Evolutionary conservation across 352 stramenopile species (phyloP).

Genomic region (Phytophthora brassicae): DNA sequence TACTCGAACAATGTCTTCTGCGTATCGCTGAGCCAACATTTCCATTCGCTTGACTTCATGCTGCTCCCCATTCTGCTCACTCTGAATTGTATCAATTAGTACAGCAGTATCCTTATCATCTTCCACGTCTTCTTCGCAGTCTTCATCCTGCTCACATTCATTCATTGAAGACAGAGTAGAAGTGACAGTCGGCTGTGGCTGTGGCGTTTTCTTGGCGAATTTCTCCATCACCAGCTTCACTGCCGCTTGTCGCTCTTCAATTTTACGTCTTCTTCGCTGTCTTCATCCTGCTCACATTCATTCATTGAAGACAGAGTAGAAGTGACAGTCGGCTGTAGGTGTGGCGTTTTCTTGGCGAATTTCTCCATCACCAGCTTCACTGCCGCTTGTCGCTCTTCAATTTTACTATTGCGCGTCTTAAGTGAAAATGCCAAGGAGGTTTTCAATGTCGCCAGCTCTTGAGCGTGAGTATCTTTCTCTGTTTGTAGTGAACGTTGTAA

Average conservation of each 20-base stretch:
- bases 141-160: slow-evolving; percentile 9
- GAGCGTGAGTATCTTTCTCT: slow-evolving; percentile 43
- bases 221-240: slow-evolving; percentile 53
- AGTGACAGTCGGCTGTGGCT: background rate
- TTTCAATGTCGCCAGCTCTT: slow-evolving; percentile 48
- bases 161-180: slow-evolving; percentile 2
- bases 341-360: slow-evolving; percentile 16
- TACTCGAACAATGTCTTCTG: slow-evolving; percentile 52
- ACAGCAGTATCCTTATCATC: background rate
- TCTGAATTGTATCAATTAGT: background rate
- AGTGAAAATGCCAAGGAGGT: slow-evolving; percentile 43
- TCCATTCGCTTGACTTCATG: slow-evolving; percentile 54
- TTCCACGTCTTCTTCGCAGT: background rate
- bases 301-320: slow-evolving; percentile 2
- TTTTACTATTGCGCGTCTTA: slow-evolving; percentile 45
- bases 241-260: slow-evolving; percentile 60
- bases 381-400: slow-evolving; percentile 60
- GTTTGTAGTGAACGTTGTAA: slow-evolving; percentile 44
- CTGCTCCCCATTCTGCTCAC: slow-evolving; percentile 5
- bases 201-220: slow-evolving; percentile 16
- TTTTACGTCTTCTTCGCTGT: slow-evolving; percentile 13
- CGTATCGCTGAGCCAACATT: slow-evolving; percentile 47
- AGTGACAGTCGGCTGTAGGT: background rate
- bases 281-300: slow-evolving; percentile 9
- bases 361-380: slow-evolving; percentile 53